phyloP scores from a whole-genome alignment of 2,329 filamentous ascomycete species.

The Arachnomyces sp. region DNA sequence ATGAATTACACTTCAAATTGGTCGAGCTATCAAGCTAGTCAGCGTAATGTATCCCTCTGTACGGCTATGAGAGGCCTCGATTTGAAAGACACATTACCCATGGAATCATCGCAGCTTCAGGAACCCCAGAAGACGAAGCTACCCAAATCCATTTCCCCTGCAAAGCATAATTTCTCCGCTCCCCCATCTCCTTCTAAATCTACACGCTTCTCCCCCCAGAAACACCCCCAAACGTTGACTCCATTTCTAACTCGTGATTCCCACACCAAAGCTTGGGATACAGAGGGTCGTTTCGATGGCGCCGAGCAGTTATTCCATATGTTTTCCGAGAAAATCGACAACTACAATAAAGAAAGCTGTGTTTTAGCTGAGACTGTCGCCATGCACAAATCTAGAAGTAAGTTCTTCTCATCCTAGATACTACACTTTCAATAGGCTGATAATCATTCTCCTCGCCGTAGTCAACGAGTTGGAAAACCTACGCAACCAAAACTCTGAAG shows the following conservation, averaged over 20 bases:
- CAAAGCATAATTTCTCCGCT: constrained; percentile 31
- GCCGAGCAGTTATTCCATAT: constrained; percentile 68
- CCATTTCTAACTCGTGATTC: constrained; percentile 65
- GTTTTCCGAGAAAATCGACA: constrained; percentile 65
- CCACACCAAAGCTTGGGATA: constrained; percentile 72
- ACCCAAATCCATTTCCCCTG: constrained; percentile 23
- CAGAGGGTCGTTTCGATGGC: constrained; percentile 65
- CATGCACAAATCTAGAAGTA: constrained; percentile 68
- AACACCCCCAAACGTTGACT: constrained; percentile 33
- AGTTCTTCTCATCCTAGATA: constrained; percentile 23
- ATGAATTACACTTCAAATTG: constrained; percentile 18
- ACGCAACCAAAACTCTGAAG: constrained; percentile 42
- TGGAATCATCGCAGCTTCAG: constrained; percentile 7
- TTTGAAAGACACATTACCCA: constrained; percentile 6
- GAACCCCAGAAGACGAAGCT: constrained; percentile 13
- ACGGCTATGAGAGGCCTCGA: constrained; percentile 29
- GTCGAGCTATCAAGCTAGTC: constrained; percentile 21
- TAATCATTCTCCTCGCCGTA: constrained; percentile 18
- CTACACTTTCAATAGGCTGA: background rate
- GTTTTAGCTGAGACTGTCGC: constrained; percentile 67
- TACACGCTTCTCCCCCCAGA: constrained; percentile 22
- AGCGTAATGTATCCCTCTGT: constrained; percentile 31
- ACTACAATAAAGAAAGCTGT: constrained; percentile 59
- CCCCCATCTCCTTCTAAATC: constrained; percentile 20
- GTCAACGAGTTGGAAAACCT: constrained; percentile 52